phyloP scores from a whole-genome alignment of 129 eudicot genomes.

The Ambrosia artemisiifolia region DNA sequence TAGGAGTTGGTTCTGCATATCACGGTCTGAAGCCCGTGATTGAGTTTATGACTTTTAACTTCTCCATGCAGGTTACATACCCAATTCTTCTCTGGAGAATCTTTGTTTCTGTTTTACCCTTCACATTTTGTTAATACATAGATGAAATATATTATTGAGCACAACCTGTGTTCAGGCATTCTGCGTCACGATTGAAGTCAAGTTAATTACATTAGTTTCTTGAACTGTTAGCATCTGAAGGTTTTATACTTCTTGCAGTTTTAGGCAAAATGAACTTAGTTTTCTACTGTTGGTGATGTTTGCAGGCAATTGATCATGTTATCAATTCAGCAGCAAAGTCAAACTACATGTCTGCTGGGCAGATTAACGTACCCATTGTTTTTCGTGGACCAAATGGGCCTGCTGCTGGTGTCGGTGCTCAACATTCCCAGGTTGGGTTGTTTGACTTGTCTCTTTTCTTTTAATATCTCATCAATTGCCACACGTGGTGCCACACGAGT shows the following conservation, averaged over 20 bases:
- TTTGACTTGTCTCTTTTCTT: constrained; percentile 3
- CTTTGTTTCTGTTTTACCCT: background rate
- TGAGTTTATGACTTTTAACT: constrained; percentile 96
- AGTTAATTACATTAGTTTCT: background rate
- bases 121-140: background rate
- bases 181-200: background rate
- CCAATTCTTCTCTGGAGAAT: background rate
- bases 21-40: constrained; percentile 79
- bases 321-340: constrained; percentile 98
- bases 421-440: constrained; percentile 78
- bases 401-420: constrained; percentile 99
- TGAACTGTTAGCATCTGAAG: background rate
- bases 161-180: background rate
- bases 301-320: constrained; percentile 96
- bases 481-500: background rate
- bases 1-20: constrained; percentile 98
- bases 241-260: background rate
- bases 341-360: constrained; percentile 98
- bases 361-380: constrained; percentile 86
- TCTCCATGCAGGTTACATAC: constrained; percentile 80
- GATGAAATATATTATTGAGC: background rate
- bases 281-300: constrained; percentile 1
- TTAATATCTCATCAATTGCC: background rate
- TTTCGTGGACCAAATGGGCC: constrained; percentile 99
- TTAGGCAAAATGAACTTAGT: background rate